Base-by-base conservation (phyloP, 352 stramenopile species). In the Thalassiosira livingstoniorum region DNA sequence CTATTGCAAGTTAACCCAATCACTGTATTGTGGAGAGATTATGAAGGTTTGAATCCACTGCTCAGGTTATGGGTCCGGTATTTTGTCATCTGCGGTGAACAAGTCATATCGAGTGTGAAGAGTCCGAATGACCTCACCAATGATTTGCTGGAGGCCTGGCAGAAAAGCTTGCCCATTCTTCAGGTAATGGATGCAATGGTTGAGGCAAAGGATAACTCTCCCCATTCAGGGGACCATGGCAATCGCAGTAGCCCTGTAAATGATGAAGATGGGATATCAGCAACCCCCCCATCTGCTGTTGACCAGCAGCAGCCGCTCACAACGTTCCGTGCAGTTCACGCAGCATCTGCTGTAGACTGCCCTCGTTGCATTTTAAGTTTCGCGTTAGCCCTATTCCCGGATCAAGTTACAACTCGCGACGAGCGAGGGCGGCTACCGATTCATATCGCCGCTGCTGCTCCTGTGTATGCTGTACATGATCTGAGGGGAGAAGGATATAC, bases 21-120 rank as follows among this genome's bases (percentile, higher is more conserved):
- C 21, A 77, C 76, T 21, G 84, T 92, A 4, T 54, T 75, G 29
- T 82, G 86, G 66, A 82, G 81, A 35, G 87, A 92, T 66, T 89
- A 87, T 45, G 87, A 92, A 77, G 87, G 87, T 23, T 66, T 92
- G n/a, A 92, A 87, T 13, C 87, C 87, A 5, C 25, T 92, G 27
- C 69, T 89, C 45, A 78, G 87, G 35, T 54, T 92, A n/a, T 92
- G 87, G 87, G 87, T 92, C 2, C 27, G 87, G 55, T 92, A 90
- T 60, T 89, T 86, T 78, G 87, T 92, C 21, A 83, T 90, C 34
- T 68, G 90, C 32, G 87, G 87, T 32, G 83, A 92, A 29, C 62
- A 90, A 53, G 75, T 84, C 27, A 90, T 92, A 51, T 68, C 83
- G 11, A 79, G 75, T 53, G 75, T 92, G 15, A 78, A 77, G 23